Evolutionary conservation across 2,329 filamentous ascomycete genomes (phyloP), one percentile per base, ranked within the genome.

Genomic region (Cercospora beticola): DNA sequence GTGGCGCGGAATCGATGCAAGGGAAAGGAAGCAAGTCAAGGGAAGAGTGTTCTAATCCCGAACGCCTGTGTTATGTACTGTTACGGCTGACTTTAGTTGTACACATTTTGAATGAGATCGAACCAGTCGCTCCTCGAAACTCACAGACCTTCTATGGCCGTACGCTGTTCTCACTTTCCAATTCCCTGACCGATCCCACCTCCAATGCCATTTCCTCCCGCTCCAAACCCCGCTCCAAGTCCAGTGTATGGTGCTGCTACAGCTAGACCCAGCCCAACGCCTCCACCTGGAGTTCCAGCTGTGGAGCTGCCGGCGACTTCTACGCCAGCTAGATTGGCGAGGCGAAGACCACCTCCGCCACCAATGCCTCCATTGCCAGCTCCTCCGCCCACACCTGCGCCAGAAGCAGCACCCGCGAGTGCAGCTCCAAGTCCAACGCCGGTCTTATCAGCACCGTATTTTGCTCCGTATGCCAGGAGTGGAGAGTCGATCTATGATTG

Each of bases 1-100:
- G 33, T 71, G 67, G 64, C 59, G 61, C 5, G 65, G 59, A 21
- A 59, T 69, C 23, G 60, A 69, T 49, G 64, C 59, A 12, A 65
- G 64, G 60, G 46, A 67, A 64, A 71, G 60, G 49, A 69, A 69
- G 64, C 69, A 71, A 52, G 67, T 69, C 6, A 71, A 69, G 67
- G 69, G 69, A n/a, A 57, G 56, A 46, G 69, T 70, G 5, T 66
- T 70, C 12, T 70, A 61, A 59, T 28, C 31, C 5, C 21, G 49
- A 28, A 56, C 23, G 23, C 23, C 49, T 5, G 1, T 56, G 23
- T 52, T n/a, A 54, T 56, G 49, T 56, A 28, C 7, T 49, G 49
- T 56, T 28, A n/a, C 23, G 49, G 21, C 30, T 26, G 58, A n/a
- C 18, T 9, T 1, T 21, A n/a, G 12, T 61, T 23, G 4, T 61